Conservation (phyloP, 202 grass and related monocot genomes). For the Carex arenaria region DNA sequence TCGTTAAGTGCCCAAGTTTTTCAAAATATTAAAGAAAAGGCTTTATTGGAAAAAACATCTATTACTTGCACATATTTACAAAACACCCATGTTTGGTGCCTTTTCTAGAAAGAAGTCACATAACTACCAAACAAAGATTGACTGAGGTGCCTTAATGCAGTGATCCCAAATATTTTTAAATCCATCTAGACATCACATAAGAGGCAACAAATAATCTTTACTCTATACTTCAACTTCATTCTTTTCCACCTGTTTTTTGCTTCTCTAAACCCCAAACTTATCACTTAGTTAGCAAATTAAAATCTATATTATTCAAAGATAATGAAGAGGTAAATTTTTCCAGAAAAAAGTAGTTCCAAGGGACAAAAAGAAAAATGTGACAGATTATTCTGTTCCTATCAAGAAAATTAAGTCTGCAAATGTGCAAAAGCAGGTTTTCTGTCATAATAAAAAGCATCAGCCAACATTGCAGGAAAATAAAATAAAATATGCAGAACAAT, state of each 20-base stretch:
- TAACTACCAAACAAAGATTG: neutral
- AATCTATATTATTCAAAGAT: neutral
- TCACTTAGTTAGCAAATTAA: neutral
- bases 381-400: neutral
- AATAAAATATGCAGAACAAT: neutral
- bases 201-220: neutral
- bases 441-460: neutral
- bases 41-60: neutral
- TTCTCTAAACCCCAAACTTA: neutral
- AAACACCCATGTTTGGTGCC: neutral
- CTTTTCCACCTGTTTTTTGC: neutral
- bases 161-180: neutral
- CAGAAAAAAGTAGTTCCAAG: neutral
- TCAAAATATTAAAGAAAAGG: neutral
- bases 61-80: neutral
- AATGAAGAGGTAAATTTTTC: neutral
- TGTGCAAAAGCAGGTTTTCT: constrained; percentile 1
- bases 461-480: neutral
- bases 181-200: neutral
- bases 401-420: neutral
- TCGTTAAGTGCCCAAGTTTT: neutral
- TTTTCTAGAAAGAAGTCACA: neutral
- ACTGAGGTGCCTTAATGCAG: neutral
- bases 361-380: constrained; percentile 12
- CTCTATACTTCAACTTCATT: neutral